phyloP scores from a whole-genome alignment of 257 asterid genomes.

The Scutellaria baicalensis region DNA sequence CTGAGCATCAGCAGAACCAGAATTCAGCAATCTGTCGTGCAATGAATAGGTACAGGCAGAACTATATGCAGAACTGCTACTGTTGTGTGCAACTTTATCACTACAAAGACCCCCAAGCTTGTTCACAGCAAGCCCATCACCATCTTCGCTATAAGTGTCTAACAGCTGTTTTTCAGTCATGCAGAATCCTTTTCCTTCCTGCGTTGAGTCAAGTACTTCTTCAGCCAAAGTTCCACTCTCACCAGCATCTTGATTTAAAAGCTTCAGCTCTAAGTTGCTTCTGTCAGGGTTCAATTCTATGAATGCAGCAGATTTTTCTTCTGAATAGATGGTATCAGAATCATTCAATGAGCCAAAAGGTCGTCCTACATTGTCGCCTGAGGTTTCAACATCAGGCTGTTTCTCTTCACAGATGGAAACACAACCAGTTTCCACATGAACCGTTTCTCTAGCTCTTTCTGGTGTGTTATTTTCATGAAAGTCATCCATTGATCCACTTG shows the following conservation, averaged over 20 bases:
- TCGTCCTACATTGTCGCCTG: conserved; percentile 8
- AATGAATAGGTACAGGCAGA: conserved; percentile 9
- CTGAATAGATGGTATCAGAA: conserved; percentile 17
- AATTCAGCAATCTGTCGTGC: conserved; percentile 9
- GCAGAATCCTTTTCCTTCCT: conserved; percentile 17
- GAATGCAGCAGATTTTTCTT: conserved; percentile 17
- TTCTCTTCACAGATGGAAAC: conserved; percentile 22
- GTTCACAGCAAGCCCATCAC: conserved; percentile 1
- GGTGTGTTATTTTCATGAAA: conserved; percentile 19
- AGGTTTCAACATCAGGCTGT: conserved; percentile 16
- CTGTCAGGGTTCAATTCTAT: conserved; percentile 14
- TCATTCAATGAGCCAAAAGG: conserved; percentile 17
- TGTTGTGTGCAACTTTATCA: conserved; percentile 14
- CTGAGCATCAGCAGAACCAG: conserved; percentile 23
- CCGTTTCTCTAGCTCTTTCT: conserved; percentile 17
- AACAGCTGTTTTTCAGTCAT: conserved; percentile 15
- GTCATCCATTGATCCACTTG: conserved; percentile 18
- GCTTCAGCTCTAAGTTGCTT: conserved; percentile 4
- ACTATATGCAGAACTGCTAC: conserved; percentile 8
- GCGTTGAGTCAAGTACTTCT: conserved; percentile 10
- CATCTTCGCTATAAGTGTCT: conserved; percentile 20
- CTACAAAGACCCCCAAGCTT: conserved; percentile 12
- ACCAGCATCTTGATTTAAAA: conserved; percentile 15
- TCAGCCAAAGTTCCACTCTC: conserved; percentile 17
- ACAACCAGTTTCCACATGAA: conserved; percentile 3